Conservation (phyloP, 75 land plant genomes). For the Gnetum montanum region DNA sequence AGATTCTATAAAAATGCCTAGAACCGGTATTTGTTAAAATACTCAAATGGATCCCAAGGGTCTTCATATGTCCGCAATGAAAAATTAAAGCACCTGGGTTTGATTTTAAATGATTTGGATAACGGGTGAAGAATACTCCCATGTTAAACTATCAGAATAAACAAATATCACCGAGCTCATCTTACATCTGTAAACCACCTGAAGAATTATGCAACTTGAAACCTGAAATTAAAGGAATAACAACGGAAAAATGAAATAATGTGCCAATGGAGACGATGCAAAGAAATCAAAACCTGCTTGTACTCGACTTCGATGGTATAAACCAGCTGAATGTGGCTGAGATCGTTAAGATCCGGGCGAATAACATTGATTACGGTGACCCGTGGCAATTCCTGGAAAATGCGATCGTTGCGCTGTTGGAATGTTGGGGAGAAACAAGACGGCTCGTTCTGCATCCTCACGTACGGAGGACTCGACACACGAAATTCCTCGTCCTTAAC, state of each 20-base stretch:
- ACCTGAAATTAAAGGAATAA: not conserved
- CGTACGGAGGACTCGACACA: constrained; percentile 26
- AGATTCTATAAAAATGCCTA: no score
- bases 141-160: no score
- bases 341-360: constrained; percentile 62
- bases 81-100: no score
- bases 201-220: no score
- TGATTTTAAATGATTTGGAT: no score
- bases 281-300: constrained; percentile 37
- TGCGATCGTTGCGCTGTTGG: constrained; percentile 28
- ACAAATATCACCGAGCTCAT: no score
- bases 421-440: constrained; percentile 27
- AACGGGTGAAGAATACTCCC: no score
- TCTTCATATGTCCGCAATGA: no score
- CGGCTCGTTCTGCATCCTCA: constrained; percentile 56
- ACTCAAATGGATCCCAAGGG: no score
- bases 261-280: not conserved
- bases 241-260: not conserved
- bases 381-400: constrained; percentile 82
- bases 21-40: no score
- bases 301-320: constrained; percentile 78
- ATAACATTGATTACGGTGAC: constrained; percentile 66
- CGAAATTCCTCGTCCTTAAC: no score
- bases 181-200: no score
- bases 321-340: constrained; percentile 60